phyloP scores from a whole-genome alignment of 2,329 filamentous ascomycete genomes.

The Fusarium sulawesiense region DNA sequence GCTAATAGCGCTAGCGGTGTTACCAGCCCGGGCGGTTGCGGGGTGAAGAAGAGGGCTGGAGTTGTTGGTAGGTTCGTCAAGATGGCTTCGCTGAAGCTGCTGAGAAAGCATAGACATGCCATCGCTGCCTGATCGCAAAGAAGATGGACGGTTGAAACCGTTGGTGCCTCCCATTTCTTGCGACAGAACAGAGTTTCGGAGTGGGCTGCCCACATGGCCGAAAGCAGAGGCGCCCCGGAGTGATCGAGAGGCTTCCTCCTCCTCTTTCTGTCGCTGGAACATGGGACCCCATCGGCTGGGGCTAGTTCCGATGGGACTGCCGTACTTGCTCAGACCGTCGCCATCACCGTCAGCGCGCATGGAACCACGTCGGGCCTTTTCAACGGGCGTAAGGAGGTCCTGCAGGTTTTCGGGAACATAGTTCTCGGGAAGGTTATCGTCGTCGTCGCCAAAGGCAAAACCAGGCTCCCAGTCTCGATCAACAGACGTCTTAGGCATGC shows the following conservation, averaged over 20 bases:
- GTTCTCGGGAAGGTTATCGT: conserved; percentile 60
- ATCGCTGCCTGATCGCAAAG: conserved; percentile 58
- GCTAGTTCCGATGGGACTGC: conserved; percentile 69
- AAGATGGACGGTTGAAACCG: conserved; percentile 55
- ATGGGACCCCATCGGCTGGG: conserved; percentile 71
- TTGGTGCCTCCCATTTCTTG: conserved; percentile 61
- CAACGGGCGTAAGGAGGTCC: conserved; percentile 73
- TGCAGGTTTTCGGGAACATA: conserved; percentile 80
- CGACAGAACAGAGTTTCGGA: conserved; percentile 72
- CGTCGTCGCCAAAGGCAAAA: conserved; percentile 85
- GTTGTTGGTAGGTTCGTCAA: conserved; percentile 60
- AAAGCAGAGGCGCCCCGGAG: conserved; percentile 64
- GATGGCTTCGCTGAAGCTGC: conserved; percentile 69
- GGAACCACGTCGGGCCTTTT: conserved; percentile 74
- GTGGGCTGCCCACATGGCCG: conserved; percentile 73
- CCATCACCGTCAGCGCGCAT: conserved; percentile 66
- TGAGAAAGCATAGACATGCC: conserved; percentile 70
- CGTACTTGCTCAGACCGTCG: conserved; percentile 67
- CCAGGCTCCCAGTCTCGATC: conserved; percentile 73
- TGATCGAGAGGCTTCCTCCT: conserved; percentile 60
- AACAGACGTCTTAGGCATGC: conserved; percentile 73
- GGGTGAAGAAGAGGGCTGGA: conserved; percentile 65
- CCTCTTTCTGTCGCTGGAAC: conserved; percentile 70
- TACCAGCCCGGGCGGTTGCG: conserved; percentile 52
- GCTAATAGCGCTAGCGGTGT: conserved; percentile 56